Evolutionary conservation across 2,329 filamentous ascomycete species (phyloP), one percentile per base, ranked within the genome.

Genomic region (Pezicula neosporulosa): DNA sequence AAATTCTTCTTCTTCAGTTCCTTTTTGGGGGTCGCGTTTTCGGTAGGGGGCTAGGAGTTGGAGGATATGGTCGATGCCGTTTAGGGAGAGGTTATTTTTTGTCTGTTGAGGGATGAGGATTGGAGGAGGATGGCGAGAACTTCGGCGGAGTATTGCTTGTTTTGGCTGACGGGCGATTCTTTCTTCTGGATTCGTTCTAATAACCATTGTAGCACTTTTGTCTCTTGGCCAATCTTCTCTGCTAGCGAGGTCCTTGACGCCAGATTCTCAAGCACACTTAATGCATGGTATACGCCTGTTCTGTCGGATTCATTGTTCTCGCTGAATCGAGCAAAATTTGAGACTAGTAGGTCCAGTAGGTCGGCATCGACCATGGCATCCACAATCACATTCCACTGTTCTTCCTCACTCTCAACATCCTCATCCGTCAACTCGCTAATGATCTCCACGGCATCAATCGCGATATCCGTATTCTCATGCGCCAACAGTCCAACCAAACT

Each of bases 381-480:
- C 60, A 92, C 90, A 8, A 99, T 72, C 1, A 72, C 76, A 54
- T 87, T 82, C 90, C 92, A 97, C 62, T 97, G 85, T 50, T 82
- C 82, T 60, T 91, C 85, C 53, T 87, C 83, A 2, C 89, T 90
- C 39, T 85, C 79, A 2, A 96, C 90, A 64, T 97, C 93, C 66
- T 99, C 92, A 62, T 97, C 94, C 13, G 90, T 95, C 59, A 97
- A 74, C 72, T 99, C 94, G 50, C 83, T 86, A 47, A 99, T 82
- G 44, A 97, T 89, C 72, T 97, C 89, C 46, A 96, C 85, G 0
- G 87, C 89, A 56, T 87, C 89, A 61, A 97, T 96, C 10, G 94
- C 91, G 58, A 99, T 95, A 65, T 99, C 94, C 0, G 92, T 93
- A 67, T 99, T 99, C 63, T 99, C 94, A 67, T 99, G 94, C 15